Evolutionary conservation across 768 basidiomycete genomes (phyloP), one percentile per base, ranked within the genome.

Genomic region (Scleroderma citrinum): DNA sequence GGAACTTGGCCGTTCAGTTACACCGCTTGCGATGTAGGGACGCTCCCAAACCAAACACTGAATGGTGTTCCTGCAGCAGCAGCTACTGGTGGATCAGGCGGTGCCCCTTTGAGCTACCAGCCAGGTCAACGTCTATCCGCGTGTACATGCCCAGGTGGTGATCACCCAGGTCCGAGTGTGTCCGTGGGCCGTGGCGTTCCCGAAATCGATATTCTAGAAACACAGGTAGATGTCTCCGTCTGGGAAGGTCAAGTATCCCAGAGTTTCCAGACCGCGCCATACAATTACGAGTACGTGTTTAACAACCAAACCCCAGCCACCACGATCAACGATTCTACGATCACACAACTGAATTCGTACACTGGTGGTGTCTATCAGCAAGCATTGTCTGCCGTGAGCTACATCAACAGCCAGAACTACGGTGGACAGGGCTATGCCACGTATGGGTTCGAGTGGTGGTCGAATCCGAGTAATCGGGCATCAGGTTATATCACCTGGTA

Each of bases 121-220:
- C 89, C 91, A 3, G 95, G 94, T 0, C 95, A 97, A 62, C 78
- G 85, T 39, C 64, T 90, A 14, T 89, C 89, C 1, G 78, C 91
- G 1, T 98, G 94, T 66, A 94, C 92, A 2, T 98, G 94, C 63
- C 69, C 85, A 0, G 82, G 81, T 12, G 79, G 80, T 24, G 89
- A 91, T 56, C 94, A 98, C 62, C 94, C 94, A 2, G 94, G 94
- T 11, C 94, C 94, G 3, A 26, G 59, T 34, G 73, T 75, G 47
- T 74, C 66, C 24, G 71, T 69, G 14, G 83, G 83, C 17, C 81
- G 94, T 45, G 82, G 82, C 29, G 89, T 85, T 1, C 94, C 95
- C 2, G 95, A 98, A 71, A 92, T 97, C 57, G 94, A 97, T 66
- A 76, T 98, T 51, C 62, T 95, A 50, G 94, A 98, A 71, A 82